A percentile compares a stretch with the other conserved stretches of the same genome.
phyloP scores from a whole-genome alignment of 768 basidiomycete genomes.

The Rhizopogon salebrosus region DNA sequence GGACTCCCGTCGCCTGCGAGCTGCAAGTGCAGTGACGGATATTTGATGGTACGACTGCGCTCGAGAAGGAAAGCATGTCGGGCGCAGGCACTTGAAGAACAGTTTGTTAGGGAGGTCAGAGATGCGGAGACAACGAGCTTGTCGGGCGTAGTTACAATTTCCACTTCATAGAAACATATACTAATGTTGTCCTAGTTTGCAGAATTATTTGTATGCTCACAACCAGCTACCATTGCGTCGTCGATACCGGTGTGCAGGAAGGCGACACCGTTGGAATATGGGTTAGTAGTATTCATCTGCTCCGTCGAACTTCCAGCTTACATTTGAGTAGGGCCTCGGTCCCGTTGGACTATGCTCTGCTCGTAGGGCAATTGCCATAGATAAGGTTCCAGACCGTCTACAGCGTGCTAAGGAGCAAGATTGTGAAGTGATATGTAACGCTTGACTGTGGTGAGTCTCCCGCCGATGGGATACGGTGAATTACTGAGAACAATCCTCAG shows the following conservation, averaged over 20 bases:
- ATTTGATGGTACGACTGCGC: too few species aligned
- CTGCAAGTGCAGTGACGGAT: too few species aligned
- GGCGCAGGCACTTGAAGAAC: too few species aligned
- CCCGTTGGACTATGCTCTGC: constrained; percentile 61
- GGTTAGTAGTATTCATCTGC: constrained; percentile 33
- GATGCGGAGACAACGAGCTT: too few species aligned
- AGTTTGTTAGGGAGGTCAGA: too few species aligned
- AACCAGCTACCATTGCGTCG: constrained; percentile 70
- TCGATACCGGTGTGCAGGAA: constrained; percentile 66
- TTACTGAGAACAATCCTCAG: neutral
- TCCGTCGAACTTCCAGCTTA: neutral
- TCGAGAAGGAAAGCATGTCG: too few species aligned
- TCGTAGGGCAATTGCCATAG: constrained; percentile 78
- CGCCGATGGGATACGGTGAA: constrained; percentile 9
- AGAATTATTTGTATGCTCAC: constrained; percentile 61
- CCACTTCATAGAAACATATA: constrained; percentile 1
- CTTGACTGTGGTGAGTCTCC: constrained; percentile 41
- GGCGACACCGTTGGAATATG: constrained; percentile 71
- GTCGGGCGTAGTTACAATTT: constrained; percentile 26
- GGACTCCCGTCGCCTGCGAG: too few species aligned
- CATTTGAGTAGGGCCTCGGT: constrained; percentile 45
- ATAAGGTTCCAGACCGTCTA: constrained; percentile 49
- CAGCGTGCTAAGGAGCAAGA: constrained; percentile 40
- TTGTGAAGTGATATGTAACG: constrained; percentile 55
- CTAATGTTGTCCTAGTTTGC: constrained; percentile 30